Evolutionary conservation across 2,329 filamentous ascomycete species (phyloP).

Genomic region (Mycosphaerella arachidis): DNA sequence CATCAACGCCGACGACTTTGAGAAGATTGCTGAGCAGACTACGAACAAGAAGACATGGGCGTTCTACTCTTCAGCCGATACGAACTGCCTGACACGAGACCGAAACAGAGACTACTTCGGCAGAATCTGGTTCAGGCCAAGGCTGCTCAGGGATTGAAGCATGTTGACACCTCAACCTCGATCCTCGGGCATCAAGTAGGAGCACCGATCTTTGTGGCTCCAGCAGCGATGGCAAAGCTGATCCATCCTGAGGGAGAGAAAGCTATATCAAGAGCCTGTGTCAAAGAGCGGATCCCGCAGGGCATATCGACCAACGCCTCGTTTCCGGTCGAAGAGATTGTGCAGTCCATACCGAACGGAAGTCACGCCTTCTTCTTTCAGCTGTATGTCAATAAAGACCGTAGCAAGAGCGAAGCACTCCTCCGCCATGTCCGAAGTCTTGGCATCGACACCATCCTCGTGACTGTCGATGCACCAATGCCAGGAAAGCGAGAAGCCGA

Average conservation of each 20-base stretch:
- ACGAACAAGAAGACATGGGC: slow-evolving; percentile 40
- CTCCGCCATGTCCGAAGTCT: slow-evolving; percentile 44
- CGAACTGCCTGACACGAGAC: slow-evolving; percentile 46
- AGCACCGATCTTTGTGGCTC: slow-evolving; percentile 37
- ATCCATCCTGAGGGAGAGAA: slow-evolving; percentile 38
- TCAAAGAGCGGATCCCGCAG: slow-evolving; percentile 27
- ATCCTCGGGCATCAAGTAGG: slow-evolving; percentile 32
- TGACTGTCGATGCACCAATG: slow-evolving; percentile 57
- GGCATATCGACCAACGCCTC: slow-evolving; percentile 33
- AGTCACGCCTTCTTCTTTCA: slow-evolving; percentile 52
- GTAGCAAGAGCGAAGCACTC: slow-evolving; percentile 48
- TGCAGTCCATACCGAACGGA: slow-evolving; percentile 20
- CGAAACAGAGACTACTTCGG: slow-evolving; percentile 42
- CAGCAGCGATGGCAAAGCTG: slow-evolving; percentile 36
- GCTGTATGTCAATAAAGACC: slow-evolving; percentile 58
- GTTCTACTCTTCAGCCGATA: slow-evolving; percentile 49
- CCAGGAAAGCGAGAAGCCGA: slow-evolving; percentile 52
- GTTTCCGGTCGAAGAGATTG: slow-evolving; percentile 32
- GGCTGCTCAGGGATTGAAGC: slow-evolving; percentile 40
- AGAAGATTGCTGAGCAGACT: slow-evolving; percentile 37
- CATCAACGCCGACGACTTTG: slow-evolving; percentile 47
- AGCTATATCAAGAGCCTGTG: slow-evolving; percentile 32
- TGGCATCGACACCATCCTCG: slow-evolving; percentile 51
- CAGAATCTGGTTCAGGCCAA: slow-evolving; percentile 46
- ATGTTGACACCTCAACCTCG: slow-evolving; percentile 31